These are phyloP conservation scores for Stereocaulon alpinum DNA, from an alignment of 495 filamentous ascomycete genomes.

Conservation along the genomic window DNA sequence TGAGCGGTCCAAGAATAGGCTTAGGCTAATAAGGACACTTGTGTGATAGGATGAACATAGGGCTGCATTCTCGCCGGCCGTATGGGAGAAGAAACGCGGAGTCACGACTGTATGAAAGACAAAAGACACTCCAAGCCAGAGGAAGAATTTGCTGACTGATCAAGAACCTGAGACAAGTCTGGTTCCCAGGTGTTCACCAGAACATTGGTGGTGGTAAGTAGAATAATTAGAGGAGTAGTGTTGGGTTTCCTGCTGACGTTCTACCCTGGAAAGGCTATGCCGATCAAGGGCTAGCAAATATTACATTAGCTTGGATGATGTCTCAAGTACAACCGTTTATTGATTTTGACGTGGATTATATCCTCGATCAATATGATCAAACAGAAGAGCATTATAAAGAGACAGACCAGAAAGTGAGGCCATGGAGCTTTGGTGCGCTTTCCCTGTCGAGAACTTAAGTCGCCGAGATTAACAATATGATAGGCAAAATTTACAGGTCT, in stretches of 20 bases:
- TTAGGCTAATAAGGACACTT: background rate
- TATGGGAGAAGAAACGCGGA: conserved; percentile 39
- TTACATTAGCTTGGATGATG: conserved; percentile 42
- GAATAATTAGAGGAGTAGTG: background rate
- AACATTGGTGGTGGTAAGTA: conserved; percentile 38
- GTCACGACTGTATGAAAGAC: conserved; percentile 12
- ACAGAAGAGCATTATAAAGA: conserved; percentile 19
- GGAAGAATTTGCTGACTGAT: background rate
- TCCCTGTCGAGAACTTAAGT: background rate
- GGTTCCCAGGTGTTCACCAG: conserved; percentile 47
- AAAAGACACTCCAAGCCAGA: background rate
- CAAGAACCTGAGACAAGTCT: conserved; percentile 37
- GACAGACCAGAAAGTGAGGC: conserved; percentile 18
- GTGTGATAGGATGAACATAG: conserved; percentile 8
- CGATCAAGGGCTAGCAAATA: conserved; percentile 32
- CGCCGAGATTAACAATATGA: background rate
- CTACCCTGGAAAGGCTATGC: conserved; percentile 17
- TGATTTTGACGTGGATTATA: conserved; percentile 23
- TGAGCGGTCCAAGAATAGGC: background rate
- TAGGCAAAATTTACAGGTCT: conserved; percentile 21
- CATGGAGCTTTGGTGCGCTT: conserved; percentile 22
- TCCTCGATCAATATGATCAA: conserved; percentile 20
- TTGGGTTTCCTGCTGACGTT: background rate
- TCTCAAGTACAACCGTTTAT: conserved; percentile 27
- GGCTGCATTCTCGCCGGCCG: conserved; percentile 27